A percentile compares a stretch with the other conserved stretches of the same genome.
Evolutionary conservation across 2,329 filamentous ascomycete genomes (phyloP).

Genomic region (Incumbomyces delicatus): DNA sequence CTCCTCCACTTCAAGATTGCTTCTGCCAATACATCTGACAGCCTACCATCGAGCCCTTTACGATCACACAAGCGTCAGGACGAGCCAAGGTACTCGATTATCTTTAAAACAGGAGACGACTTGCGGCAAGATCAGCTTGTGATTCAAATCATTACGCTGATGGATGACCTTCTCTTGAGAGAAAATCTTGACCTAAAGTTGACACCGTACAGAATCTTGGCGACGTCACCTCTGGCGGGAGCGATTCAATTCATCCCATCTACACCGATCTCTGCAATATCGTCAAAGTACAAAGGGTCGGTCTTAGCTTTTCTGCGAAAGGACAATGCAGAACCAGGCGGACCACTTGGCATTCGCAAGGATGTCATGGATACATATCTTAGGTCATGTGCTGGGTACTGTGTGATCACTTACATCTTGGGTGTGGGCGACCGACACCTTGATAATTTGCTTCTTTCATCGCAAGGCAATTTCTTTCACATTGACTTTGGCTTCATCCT

Average conservation of each 20-base stretch:
- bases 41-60: neutral
- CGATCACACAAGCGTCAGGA: slow-evolving; percentile 20
- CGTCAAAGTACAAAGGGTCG: slow-evolving; percentile 69
- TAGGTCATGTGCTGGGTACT: slow-evolving; percentile 93
- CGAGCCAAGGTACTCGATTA: slow-evolving; percentile 73
- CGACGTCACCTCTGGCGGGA: slow-evolving; percentile 79
- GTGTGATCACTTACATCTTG: slow-evolving; percentile 94
- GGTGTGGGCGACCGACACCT: slow-evolving; percentile 93
- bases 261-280: slow-evolving; percentile 70
- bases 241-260: slow-evolving; percentile 91
- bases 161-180: slow-evolving; percentile 91
- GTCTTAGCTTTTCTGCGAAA: slow-evolving; percentile 74
- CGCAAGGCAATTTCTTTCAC: slow-evolving; percentile 92
- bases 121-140: slow-evolving; percentile 94
- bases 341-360: slow-evolving; percentile 76
- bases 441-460: slow-evolving; percentile 84
- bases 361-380: slow-evolving; percentile 93
- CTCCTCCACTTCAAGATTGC: slow-evolving; percentile 82
- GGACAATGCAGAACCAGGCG: slow-evolving; percentile 77
- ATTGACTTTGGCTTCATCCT: slow-evolving; percentile 98
- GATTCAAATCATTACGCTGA: slow-evolving; percentile 93
- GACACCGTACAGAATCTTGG: slow-evolving; percentile 91
- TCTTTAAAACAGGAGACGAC: slow-evolving; percentile 97
- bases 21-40: slow-evolving; percentile 17
- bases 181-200: slow-evolving; percentile 94